Evolutionary conservation across 2,329 filamentous ascomycete species (phyloP), one percentile per base, ranked within the genome.

Genomic region (Ceratocystiopsis brevicomis): DNA sequence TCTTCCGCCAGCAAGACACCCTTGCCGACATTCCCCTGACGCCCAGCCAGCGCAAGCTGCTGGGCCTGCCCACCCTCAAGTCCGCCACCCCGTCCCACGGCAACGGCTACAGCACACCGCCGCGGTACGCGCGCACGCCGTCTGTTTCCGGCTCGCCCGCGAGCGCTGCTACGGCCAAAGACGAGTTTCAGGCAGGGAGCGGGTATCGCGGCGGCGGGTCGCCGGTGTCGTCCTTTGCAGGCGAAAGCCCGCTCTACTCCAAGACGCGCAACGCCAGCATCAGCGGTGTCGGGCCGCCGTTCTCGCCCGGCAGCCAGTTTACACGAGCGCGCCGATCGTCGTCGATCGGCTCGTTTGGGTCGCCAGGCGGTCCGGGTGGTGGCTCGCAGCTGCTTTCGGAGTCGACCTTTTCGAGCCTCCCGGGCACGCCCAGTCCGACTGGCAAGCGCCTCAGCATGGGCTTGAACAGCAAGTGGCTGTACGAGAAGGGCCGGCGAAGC

Each of bases 381-480:
- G 21, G 25, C n/a, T 12, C 62, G 36, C 68, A 64, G 45, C 41
- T 60, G 45, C 73, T 76, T 49, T 58, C 65, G 17, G 73, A 73
- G n/a, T 62, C 61, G 1, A 18, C 42, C 15, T 37, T 40, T 35
- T 40, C 40, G 9, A 34, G 33, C 16, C 9, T 47, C 11, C 75
- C 79, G 1, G 67, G 71, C 14, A 78, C 79, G 16, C 81, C 82
- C 1, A 87, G 77, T 49, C 81, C 83, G 1, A 62, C 63, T 6
- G 68, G 71, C 35, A 85, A 81, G 62, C 71, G 76, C 45, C 77
- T 78, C 37, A 86, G 75, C 50, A 75, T 92, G 42, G 76, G 77
- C 1, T 56, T 95, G 55, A 95, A 88, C 60, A 94, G 77, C 63
- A 93, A 90, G 63, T 96, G 88, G 88, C 61, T 95, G 47, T 96